Percentiles rank a stretch among this genome's conserved stretches.
phyloP scores from a whole-genome alignment of 495 filamentous ascomycete species.

The Cercophora newfieldiana region DNA sequence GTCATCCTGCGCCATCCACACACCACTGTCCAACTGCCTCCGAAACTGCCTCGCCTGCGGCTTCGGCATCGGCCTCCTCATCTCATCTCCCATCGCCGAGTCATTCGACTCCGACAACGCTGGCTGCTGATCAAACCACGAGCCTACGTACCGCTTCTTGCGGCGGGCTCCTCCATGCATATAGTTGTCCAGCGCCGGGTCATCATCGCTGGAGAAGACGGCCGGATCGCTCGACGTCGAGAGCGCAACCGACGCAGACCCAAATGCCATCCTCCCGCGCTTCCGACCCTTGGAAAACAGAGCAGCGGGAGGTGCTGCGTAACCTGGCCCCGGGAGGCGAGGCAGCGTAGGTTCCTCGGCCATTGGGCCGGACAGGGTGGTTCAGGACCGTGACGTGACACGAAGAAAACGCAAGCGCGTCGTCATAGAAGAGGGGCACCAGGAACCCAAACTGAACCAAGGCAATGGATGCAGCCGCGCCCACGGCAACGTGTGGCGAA shows the following conservation, averaged over 20 bases:
- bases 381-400: background rate
- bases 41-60: slow-evolving; percentile 56
- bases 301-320: slow-evolving; percentile 18
- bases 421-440: background rate
- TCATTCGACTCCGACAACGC: slow-evolving; percentile 42
- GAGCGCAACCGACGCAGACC: slow-evolving; percentile 25
- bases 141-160: slow-evolving; percentile 62
- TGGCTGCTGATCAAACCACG: slow-evolving; percentile 67
- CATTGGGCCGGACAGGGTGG: slow-evolving; percentile 31
- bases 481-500: background rate
- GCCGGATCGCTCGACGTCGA: slow-evolving; percentile 69
- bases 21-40: slow-evolving; percentile 73
- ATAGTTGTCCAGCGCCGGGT: slow-evolving; percentile 73
- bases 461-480: background rate
- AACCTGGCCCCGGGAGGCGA: slow-evolving; percentile 26
- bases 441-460: too few species aligned
- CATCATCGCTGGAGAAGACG: slow-evolving; percentile 77
- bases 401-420: background rate
- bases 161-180: slow-evolving; percentile 42
- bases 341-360: slow-evolving; percentile 50
- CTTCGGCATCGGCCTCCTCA: slow-evolving; percentile 38
- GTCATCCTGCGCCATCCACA: slow-evolving; percentile 74
- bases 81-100: slow-evolving; percentile 36
- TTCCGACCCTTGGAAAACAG: slow-evolving; percentile 40
- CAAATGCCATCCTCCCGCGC: slow-evolving; percentile 33